These are phyloP conservation scores for Heritiera fomes DNA, from an alignment of 345 rosid genomes.

Conservation along the genomic window DNA sequence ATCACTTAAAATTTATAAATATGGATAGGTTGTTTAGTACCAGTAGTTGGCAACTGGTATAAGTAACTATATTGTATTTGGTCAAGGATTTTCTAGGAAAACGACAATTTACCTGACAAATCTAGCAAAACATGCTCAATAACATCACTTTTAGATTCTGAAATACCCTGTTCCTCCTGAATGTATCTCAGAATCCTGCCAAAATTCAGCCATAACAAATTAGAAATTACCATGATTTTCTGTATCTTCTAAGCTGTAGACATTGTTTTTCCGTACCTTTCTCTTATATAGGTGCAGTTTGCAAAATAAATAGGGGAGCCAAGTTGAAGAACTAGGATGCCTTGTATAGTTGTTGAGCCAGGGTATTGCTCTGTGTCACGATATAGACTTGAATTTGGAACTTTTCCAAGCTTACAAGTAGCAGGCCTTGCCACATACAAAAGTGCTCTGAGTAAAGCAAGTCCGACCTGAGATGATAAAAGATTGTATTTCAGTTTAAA, in stretches of 20 bases:
- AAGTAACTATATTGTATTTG: background rate
- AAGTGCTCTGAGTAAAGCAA: constrained; percentile 64
- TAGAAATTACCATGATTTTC: background rate
- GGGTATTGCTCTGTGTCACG: constrained; percentile 80
- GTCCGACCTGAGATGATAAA: constrained; percentile 45
- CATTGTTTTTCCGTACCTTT: constrained; percentile 41
- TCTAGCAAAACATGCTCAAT: constrained; percentile 71
- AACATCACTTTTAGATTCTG: constrained; percentile 29
- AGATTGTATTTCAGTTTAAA: background rate
- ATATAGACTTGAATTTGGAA: constrained; percentile 54
- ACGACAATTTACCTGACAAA: constrained; percentile 50
- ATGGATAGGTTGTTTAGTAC: background rate
- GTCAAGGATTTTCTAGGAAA: background rate
- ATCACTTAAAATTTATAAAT: background rate
- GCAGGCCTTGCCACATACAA: constrained; percentile 78
- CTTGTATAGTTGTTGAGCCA: constrained; percentile 36
- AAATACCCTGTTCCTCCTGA: constrained; percentile 43
- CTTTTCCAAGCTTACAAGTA: constrained; percentile 64
- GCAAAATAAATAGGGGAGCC: constrained; percentile 94
- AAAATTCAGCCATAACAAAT: background rate
- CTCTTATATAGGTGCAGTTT: constrained; percentile 65
- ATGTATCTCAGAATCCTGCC: constrained; percentile 67
- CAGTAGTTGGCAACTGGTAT: background rate
- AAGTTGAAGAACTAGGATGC: constrained; percentile 62
- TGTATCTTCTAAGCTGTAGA: background rate